Base-by-base conservation (phyloP, 2,329 filamentous ascomycete genomes). In the Venturia oleaginea region DNA sequence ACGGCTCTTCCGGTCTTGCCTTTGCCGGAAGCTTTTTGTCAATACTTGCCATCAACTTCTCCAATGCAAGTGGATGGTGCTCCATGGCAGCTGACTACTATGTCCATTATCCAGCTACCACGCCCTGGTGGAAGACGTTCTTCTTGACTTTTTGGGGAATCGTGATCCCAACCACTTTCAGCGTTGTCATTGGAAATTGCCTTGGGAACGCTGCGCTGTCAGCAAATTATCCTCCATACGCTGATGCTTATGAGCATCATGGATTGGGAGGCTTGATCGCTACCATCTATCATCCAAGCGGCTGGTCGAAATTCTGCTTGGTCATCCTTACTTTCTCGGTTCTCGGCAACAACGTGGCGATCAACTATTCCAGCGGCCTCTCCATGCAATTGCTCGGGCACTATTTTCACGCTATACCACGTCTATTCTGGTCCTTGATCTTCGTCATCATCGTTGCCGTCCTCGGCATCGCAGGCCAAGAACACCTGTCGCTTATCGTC, bases 401-500 rank as follows among this genome's bases (percentile, higher is more conserved):
- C 63, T 76, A 77, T 32, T 77, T 78, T 43, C 78, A 80, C n/a
- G 80, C 79, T 19, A 79, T 83, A 48, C 83, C 80, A 32, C 80
- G 78, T 57, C 77, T 79, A 67, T 72, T 80, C 67, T 81, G 78
- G 78, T 77, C 77, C 6, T 64, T 79, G 38, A 43, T 77, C 3
- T 76, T 76, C 67, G 78, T 78, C 59, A 73, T 76, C 27, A 75
- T 77, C 4, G 76, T 78, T 61, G 71, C 78, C 19, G 75, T 76
- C 30, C 72, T 80, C 22, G 76, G 77, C 3, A 72, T 80, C 19
- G 77, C 75, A 13, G 78, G 79, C 15, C 74, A 76, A 38, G 71
- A 78, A 42, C 69, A 77, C 59, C 70, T 81, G 10, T 72, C 75
- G 17, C 70, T 72, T 13, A 78, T 80, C 66, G 71, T 81, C 19